Evolutionary conservation across 1,284 basidiomycete species (phyloP).

Genomic region (Rhodotorula sp.): DNA sequence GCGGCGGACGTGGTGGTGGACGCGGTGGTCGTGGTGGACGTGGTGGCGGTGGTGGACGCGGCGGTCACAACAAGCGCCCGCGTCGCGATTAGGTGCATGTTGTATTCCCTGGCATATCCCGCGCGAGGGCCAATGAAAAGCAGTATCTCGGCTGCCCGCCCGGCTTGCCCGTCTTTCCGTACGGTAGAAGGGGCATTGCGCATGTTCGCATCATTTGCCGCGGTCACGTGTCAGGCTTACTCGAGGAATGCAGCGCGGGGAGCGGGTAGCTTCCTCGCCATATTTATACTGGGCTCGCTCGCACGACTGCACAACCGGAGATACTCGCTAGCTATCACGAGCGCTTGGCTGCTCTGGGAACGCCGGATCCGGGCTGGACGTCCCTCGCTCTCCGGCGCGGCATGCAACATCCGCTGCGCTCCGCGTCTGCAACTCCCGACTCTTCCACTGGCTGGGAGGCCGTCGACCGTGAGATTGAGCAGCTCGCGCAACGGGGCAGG

Average conservation of each 20-base stretch:
- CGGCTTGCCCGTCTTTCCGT: too few species aligned
- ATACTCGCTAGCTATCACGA: too few species aligned
- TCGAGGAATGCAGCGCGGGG: too few species aligned
- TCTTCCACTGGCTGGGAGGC: neutral
- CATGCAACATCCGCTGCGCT: neutral
- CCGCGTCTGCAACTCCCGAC: neutral
- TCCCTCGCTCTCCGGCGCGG: neutral
- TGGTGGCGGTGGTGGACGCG: conserved; percentile 44
- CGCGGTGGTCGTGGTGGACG: conserved; percentile 34
- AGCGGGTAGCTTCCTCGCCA: too few species aligned
- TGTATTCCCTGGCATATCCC: neutral
- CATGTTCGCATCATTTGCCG: too few species aligned
- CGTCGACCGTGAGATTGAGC: conserved; percentile 8
- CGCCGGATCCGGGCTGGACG: neutral
- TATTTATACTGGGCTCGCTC: too few species aligned
- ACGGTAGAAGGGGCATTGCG: too few species aligned
- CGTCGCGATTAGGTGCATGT: conserved; percentile 25
- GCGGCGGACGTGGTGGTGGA: conserved; percentile 46
- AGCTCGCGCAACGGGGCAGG: too few species aligned
- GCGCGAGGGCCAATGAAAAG: neutral
- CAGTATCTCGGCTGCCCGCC: neutral
- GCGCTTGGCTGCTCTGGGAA: too few species aligned
- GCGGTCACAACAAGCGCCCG: conserved; percentile 32
- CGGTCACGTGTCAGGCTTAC: too few species aligned
- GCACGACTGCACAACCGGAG: too few species aligned